Base-by-base conservation (phyloP, 768 basidiomycete genomes). In the Lactarius sanguifluus region DNA sequence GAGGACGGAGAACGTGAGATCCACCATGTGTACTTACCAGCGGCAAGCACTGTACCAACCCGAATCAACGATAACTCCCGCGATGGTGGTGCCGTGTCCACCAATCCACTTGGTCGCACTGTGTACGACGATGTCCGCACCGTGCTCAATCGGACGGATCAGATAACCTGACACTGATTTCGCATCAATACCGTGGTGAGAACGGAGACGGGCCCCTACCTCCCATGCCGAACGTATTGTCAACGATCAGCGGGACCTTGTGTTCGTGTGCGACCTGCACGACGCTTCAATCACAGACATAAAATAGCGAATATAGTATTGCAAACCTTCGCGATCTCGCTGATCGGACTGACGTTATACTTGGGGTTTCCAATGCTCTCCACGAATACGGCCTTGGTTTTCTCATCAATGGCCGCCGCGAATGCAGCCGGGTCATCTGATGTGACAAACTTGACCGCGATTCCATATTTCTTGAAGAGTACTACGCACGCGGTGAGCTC, bases 91-190 rank as follows among this genome's bases (percentile, higher is more conserved):
- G 38, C 92, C 91, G 67, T 91, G 90, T 0, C 89, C 88, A 15
- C 88, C 87, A 41, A 92, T 91, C 92, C 91, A 94, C 72, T 94
- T 92, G 1, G 91, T 92, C 1, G 89, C 89, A 59, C 86, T 89
- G 74, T 92, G 87, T 15, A 91, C 87, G 65, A 92, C 79, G 65
- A 93, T 90, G 70, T 94, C 90, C 0, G 92, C 91, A 15, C 92
- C 92, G 70, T 84, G 81, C 28, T 86, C 81, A 67, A 92, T 85
- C 2, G 92, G 91, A 1, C 82, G 79, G 64, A 87, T 79, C 62
- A 92, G 81, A 71, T 90, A 93, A 3, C 78, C 75, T 74, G 62
- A 10, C 15, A 60, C 15, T n/a, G 20, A 28, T 5, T 3, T 23
- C 30, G 12, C 2, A 34, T 70, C 47, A 59, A 50, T 16, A 32